Evolutionary conservation across 2,329 filamentous ascomycete species (phyloP).

Genomic region (Aspergillus piperis): DNA sequence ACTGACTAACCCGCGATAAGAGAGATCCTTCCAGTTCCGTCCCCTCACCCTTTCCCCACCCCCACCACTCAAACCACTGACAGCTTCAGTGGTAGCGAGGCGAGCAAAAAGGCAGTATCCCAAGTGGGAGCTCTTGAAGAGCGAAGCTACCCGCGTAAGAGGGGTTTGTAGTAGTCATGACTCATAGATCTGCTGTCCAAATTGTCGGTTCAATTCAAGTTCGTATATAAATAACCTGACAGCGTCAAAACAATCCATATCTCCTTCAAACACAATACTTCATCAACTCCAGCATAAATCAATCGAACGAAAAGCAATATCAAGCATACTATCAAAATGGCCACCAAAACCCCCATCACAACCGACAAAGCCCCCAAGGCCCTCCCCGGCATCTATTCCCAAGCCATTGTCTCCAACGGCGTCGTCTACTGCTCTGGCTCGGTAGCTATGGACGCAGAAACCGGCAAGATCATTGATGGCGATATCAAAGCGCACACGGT

Average conservation of each 20-base stretch:
- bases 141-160: too few species aligned
- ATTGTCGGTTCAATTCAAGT: too few species aligned
- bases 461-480: conserved; percentile 57
- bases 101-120: too few species aligned
- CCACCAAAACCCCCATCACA: conserved; percentile 43
- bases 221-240: background rate
- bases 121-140: too few species aligned
- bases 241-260: too few species aligned
- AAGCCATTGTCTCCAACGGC: conserved; percentile 64
- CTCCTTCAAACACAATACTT: too few species aligned
- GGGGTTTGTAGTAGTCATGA: too few species aligned
- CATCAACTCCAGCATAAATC: background rate
- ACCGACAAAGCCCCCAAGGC: conserved; percentile 55
- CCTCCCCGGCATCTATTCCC: conserved; percentile 57
- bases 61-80: background rate
- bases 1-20: background rate
- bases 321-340: conserved; percentile 29
- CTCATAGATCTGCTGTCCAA: background rate
- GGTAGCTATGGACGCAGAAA: conserved; percentile 60
- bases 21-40: background rate
- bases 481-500: conserved; percentile 58
- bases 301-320: background rate
- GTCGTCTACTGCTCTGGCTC: conserved; percentile 71
- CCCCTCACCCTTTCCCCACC: background rate
- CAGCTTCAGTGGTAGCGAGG: too few species aligned